Percentiles rank a stretch among this genome's conserved stretches.
phyloP scores from a whole-genome alignment of 2,329 filamentous ascomycete genomes.

The Fusarium austroafricanum region DNA sequence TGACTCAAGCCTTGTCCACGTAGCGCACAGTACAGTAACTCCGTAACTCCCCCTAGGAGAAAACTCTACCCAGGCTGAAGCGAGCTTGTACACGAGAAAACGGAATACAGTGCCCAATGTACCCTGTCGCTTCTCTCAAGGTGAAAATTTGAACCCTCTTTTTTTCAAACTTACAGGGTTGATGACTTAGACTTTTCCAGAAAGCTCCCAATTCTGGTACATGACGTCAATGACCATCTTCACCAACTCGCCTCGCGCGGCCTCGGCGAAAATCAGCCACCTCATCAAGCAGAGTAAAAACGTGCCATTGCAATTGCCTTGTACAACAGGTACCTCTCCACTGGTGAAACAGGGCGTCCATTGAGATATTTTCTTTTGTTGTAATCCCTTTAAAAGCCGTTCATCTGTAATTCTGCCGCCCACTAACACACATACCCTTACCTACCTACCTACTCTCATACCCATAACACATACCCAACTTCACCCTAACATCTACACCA shows the following conservation, averaged over 20 bases:
- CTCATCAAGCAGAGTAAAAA: slow-evolving; percentile 20
- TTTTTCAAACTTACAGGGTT: neutral
- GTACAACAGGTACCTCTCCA: slow-evolving; percentile 7
- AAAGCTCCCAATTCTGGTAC: slow-evolving; percentile 18
- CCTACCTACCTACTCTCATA: slow-evolving; percentile 14
- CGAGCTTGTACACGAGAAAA: neutral
- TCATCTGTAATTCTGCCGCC: neutral
- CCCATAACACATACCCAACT: slow-evolving; percentile 6
- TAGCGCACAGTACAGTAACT: no score
- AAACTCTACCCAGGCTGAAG: neutral
- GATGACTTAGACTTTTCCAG: slow-evolving; percentile 8
- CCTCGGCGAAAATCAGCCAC: slow-evolving; percentile 28
- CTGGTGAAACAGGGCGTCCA: neutral
- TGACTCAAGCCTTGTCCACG: slow-evolving; percentile 38
- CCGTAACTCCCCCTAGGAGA: slow-evolving; percentile 1
- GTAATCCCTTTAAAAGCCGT: slow-evolving; percentile 27
- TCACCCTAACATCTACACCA: slow-evolving; percentile 20
- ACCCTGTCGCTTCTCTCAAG: neutral
- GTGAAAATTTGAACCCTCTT: slow-evolving; percentile 25
- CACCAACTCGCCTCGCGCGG: slow-evolving; percentile 22
- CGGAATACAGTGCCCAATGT: neutral
- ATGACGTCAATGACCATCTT: slow-evolving; percentile 27
- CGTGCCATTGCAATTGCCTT: slow-evolving; percentile 11
- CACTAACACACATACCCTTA: neutral
- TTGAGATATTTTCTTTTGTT: slow-evolving; percentile 20